Evolutionary conservation across 1,284 basidiomycete genomes (phyloP).

Genomic region (Omphalotus olearius): DNA sequence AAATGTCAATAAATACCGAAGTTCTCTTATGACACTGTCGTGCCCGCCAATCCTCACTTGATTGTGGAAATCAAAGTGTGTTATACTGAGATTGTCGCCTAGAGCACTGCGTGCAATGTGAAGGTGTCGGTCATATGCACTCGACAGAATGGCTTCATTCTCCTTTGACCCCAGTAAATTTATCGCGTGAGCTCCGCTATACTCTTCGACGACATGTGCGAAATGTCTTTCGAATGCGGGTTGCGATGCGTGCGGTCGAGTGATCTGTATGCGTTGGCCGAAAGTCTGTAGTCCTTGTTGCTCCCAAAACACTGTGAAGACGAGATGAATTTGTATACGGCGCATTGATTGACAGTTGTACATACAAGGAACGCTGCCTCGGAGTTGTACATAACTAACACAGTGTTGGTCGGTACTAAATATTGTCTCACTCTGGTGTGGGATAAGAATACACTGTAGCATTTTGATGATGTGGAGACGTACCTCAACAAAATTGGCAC

Average conservation of each 20-base stretch:
- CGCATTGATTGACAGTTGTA: constrained; percentile 20
- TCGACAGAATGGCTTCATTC: constrained; percentile 83
- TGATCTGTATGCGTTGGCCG: constrained; percentile 88
- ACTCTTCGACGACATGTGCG: constrained; percentile 79
- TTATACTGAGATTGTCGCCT: constrained; percentile 64
- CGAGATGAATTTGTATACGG: constrained; percentile 15
- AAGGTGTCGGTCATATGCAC: constrained; percentile 80
- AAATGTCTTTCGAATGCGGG: constrained; percentile 96
- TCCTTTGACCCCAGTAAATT: constrained; percentile 90
- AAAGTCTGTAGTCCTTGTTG: constrained; percentile 92
- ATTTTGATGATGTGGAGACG: constrained; percentile 18
- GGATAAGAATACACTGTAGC: constrained; percentile 16
- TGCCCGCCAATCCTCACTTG: constrained; percentile 83
- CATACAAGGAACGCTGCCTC: constrained; percentile 90
- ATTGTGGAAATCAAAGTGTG: constrained; percentile 94
- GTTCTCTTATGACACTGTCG: constrained; percentile 77
- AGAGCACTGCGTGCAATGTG: constrained; percentile 53
- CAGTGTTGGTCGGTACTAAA: constrained; percentile 81
- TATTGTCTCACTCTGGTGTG: constrained; percentile 80
- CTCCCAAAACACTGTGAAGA: constrained; percentile 87
- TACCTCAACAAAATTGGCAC: constrained; percentile 96
- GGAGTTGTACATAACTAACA: constrained; percentile 89
- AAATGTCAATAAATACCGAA: constrained; percentile 44
- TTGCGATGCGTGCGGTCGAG: constrained; percentile 92
- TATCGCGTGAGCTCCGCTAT: constrained; percentile 77